Conservation (phyloP, 176 grass and related monocot species). For the Eremochloa ophiuroides region DNA sequence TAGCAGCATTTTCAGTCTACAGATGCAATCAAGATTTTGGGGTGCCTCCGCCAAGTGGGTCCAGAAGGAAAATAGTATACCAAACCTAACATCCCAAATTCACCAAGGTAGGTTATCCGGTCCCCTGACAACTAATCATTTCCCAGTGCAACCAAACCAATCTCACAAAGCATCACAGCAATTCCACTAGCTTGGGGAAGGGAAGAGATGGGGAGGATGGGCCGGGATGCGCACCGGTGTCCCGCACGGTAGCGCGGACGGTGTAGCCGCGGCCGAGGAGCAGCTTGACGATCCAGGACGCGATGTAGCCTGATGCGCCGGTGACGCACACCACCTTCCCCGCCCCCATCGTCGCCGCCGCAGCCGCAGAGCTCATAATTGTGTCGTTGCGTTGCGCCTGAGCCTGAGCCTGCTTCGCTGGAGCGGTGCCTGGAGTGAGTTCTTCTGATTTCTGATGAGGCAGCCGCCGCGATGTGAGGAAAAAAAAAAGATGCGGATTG, state of each 20-base stretch:
- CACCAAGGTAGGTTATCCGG: background rate
- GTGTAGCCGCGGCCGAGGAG: constrained; percentile 50
- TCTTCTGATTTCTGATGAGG: background rate
- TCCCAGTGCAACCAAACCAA: background rate
- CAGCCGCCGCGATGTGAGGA: background rate
- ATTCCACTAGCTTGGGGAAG: background rate
- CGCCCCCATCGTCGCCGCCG: background rate
- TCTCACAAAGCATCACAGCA: background rate
- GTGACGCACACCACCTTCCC: constrained; percentile 54
- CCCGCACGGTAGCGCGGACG: constrained; percentile 44
- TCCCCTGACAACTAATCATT: background rate
- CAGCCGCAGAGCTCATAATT: background rate
- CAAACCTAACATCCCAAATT: background rate
- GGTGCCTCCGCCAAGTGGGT: background rate
- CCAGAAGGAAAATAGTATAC: background rate
- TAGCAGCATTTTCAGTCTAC: background rate
- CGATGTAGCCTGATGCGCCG: constrained; percentile 51
- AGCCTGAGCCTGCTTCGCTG: background rate
- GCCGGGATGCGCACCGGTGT: constrained; percentile 9
- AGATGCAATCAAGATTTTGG: background rate
- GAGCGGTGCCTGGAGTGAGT: background rate
- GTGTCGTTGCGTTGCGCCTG: background rate
- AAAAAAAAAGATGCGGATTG: background rate
- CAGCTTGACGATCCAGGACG: constrained; percentile 46
- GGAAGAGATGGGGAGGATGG: background rate